Base-by-base conservation (phyloP, 2,329 filamentous ascomycete genomes). In the Aspergillus fructus region DNA sequence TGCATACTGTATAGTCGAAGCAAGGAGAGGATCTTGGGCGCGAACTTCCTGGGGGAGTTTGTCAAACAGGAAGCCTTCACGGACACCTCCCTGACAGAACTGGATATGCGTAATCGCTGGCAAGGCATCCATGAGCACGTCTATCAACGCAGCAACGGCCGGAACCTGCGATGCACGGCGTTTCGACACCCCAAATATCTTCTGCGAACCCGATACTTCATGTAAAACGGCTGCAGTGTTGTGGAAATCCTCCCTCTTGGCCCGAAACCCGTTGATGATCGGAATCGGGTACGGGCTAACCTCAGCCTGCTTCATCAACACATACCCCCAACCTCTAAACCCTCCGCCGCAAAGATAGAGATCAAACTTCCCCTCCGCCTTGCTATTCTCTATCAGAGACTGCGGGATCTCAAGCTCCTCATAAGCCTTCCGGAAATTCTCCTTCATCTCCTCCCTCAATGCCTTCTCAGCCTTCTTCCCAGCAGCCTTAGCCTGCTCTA, bases 321-420 rank as follows among this genome's bases (percentile, higher is more conserved):
- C 86, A 73, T 91, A 96, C 6, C 92, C 93, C 80, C 96, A 96
- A 15, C 93, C 93, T 37, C 93, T 82, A 70, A 96, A 96, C 0
- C 93, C 93, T 23, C 93, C 93, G 43, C 93, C 93, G 61, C 90
- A 96, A 56, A 97, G 85, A 71, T 93, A 96, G 8, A 96, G 79
- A 34, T 89, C 85, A 56, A 92, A 79, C 4, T 83, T 83, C 1
- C 78, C 78, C 1, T 78, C 65, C 7, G 72, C 66, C 27, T 76
- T 71, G 13, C 79, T 77, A 19, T 73, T 65, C 12, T 79, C 69
- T 1, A 79, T 61, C 5, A 86, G 72, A 15, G 79, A 75, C 12
- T 75, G 68, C 0, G 93, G 85, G 0, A 89, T 74, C 5, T 79
- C 73, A 4, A 90, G 75, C 27, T 76, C 71, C 15, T 76, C 71